Percentiles rank a stretch among this genome's conserved stretches.
phyloP scores from a whole-genome alignment of 2,329 filamentous ascomycete genomes.

The Mycosphaerella sp. region DNA sequence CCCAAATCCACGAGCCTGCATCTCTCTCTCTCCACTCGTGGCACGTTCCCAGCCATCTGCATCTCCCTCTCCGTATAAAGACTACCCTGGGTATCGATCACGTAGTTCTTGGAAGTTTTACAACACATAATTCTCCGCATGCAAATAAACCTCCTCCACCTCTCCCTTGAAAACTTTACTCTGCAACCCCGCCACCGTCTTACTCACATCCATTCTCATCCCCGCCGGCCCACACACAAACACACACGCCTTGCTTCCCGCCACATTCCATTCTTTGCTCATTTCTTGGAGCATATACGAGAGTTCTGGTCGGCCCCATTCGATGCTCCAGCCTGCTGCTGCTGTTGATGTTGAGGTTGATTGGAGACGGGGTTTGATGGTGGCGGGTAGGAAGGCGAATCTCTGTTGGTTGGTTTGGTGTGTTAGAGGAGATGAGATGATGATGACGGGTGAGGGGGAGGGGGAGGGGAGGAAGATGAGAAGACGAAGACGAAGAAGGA shows the following conservation, averaged over 20 bases:
- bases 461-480: no score
- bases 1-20: no score
- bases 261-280: conserved; percentile 66
- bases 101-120: conserved; percentile 34
- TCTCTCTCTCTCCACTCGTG: no score
- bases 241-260: conserved; percentile 67
- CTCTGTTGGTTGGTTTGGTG: conserved; percentile 60
- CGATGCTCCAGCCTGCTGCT: conserved; percentile 73
- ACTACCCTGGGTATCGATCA: no score
- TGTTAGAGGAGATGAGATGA: conserved; percentile 34
- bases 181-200: conserved; percentile 75
- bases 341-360: no score
- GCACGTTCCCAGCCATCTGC: no score
- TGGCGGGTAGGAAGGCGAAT: conserved; percentile 66
- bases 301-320: conserved; percentile 85
- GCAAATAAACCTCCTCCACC: conserved; percentile 85
- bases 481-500: no score
- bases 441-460: conserved; percentile 47
- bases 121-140: conserved; percentile 91
- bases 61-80: no score
- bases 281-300: conserved; percentile 79
- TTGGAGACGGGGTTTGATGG: conserved; percentile 39
- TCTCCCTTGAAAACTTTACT: conserved; percentile 64
- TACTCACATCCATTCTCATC: conserved; percentile 85
- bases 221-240: conserved; percentile 86